Evolutionary conservation across 257 asterid genomes (phyloP), one percentile per base, ranked within the genome.

Genomic region (Pogostemon cablin): DNA sequence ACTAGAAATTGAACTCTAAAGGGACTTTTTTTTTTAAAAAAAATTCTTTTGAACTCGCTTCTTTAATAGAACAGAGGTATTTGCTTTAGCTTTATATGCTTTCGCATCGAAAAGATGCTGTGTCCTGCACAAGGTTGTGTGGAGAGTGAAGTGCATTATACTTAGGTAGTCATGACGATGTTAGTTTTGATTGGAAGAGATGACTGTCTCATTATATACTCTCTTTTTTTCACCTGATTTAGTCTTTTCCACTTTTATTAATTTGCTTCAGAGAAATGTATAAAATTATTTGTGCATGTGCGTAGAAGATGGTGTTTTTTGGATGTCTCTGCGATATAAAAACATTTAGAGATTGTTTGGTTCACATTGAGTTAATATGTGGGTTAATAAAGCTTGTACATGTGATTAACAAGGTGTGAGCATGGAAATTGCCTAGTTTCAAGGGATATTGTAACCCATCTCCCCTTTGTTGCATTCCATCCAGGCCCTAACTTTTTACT

Each of bases 91-190:
- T 67, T 67, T 61, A 9, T 47, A 37, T 25, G 42, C 20, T 25
- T 32, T 47, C 20, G 8, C 32, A 2, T 53, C 7, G 59, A 40
- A 56, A 39, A 48, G n/a, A 57, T 41, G 43, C 20, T 65, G 12
- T 3, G 12, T 12, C 32, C 34, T 17, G 25, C 11, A 12, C 6
- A 9, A 46, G 12, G 50, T 20, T 38, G 43, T 38, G 44, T 50
- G 25, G 72, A 46, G 37, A 61, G 49, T 59, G 65, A 35, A 57
- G 62, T 74, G 57, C 40, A 12, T 42, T 52, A 43, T 72, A 50
- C 7, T 43, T 54, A 11, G 61, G 46, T 56, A 64, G 3, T 55
- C 50, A 2, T 0, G 20, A 62, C 20, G 64, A 52, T 52, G 56
- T 40, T 50, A 37, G 41, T 46, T 34, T 55, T 63, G 44, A 41